Base-by-base conservation (phyloP, 371 early-diverging fungal genomes). In the Amoeboaphelidium protococcarum region DNA sequence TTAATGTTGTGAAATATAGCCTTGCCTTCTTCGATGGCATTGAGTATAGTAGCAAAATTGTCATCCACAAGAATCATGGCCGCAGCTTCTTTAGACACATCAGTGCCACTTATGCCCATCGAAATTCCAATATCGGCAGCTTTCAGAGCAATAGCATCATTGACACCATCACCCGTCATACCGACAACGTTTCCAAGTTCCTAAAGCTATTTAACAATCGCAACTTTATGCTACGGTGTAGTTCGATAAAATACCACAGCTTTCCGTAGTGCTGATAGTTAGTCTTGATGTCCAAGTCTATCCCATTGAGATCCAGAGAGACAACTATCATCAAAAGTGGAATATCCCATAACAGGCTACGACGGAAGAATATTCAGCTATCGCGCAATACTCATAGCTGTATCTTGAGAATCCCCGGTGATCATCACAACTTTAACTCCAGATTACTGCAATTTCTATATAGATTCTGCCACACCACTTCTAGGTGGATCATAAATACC, bases 321-420 rank as follows among this genome's bases (percentile, higher is more conserved):
- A 24, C 13, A 25, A 26, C 41, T 19, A 37, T 64, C 61, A 31
- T 89, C 56, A 50, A 95, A 87, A 13, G 78, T 82, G 1, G 90
- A 75, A 53, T 91, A 76, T 42, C 73, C 71, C 12, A 90, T 89
- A 59, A 94, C 87, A 1, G 94, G 86, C 0, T 80, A 67, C 0
- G 94, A 91, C 0, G 91, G 90, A 23, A 76, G 72, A 3, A 80
- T 71, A 54, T 90, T 89, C n/a, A n/a, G n/a, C n/a, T n/a, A n/a
- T n/a, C n/a, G n/a, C n/a, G n/a, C n/a, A n/a, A n/a, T n/a, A n/a
- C n/a, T n/a, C n/a, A n/a, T n/a, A n/a, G n/a, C n/a, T n/a, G n/a
- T n/a, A n/a, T n/a, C n/a, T n/a, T n/a, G n/a, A n/a, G n/a, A n/a
- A 61, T 88, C 85, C 48, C 86, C 90, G 1, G 86, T 86, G 40